These are phyloP conservation scores for Exidia glandulosa DNA, from an alignment of 768 basidiomycete genomes.

Conservation along the genomic window DNA sequence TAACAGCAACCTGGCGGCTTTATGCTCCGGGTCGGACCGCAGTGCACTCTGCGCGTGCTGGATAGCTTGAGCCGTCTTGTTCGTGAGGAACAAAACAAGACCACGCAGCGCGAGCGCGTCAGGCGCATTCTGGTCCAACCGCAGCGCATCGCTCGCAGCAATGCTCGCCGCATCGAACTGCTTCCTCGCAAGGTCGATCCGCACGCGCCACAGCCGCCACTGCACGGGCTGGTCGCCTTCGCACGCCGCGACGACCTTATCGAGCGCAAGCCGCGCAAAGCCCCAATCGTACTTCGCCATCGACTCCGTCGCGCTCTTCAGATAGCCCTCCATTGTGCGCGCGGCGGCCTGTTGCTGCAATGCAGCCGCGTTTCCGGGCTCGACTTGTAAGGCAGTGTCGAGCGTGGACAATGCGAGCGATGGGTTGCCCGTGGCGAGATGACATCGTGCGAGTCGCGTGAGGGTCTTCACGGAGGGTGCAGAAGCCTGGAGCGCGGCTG, in stretches of 20 bases:
- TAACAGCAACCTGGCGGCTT: constrained; percentile 55
- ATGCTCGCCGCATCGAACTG: constrained; percentile 64
- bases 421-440: constrained; percentile 64
- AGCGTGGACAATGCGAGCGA: constrained; percentile 57
- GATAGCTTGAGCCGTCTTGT: constrained; percentile 58
- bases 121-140: constrained; percentile 60
- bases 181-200: constrained; percentile 61
- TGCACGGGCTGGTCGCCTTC: constrained; percentile 68
- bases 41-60: constrained; percentile 64
- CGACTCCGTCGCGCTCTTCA: constrained; percentile 52
- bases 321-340: constrained; percentile 48
- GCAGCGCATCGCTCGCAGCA: constrained; percentile 71
- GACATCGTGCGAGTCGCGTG: constrained; percentile 72
- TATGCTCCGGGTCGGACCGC: constrained; percentile 67
- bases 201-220: constrained; percentile 73
- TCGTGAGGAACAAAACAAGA: constrained; percentile 62
- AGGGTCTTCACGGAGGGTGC: constrained; percentile 66
- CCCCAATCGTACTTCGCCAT: constrained; percentile 57
- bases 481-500: constrained; percentile 49
- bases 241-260: constrained; percentile 37
- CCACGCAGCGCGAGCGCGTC: constrained; percentile 73
- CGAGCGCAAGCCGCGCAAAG: constrained; percentile 67
- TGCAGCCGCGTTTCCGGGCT: constrained; percentile 50
- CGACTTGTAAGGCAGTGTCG: constrained; percentile 46
- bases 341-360: constrained; percentile 52